phyloP scores from a whole-genome alignment of 129 eudicot genomes.

The Flaveria linearis region DNA sequence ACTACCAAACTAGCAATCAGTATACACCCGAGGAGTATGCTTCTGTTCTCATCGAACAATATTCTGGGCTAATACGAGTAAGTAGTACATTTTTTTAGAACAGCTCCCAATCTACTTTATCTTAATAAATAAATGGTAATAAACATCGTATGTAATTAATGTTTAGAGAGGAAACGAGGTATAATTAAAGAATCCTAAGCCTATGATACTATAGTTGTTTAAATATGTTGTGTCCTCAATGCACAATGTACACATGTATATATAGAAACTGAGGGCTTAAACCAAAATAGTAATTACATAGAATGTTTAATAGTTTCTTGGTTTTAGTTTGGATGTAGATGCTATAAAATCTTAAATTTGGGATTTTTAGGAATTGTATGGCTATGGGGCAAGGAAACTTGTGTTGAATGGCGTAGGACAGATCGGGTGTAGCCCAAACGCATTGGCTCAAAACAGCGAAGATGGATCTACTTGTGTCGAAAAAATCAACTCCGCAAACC shows the following conservation, averaged over 20 bases:
- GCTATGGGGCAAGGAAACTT: slow-evolving; percentile 84
- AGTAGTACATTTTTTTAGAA: neutral
- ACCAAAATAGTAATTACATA: too few species aligned
- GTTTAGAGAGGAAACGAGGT: too few species aligned
- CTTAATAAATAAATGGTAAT: too few species aligned
- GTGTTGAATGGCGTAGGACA: slow-evolving; percentile 81
- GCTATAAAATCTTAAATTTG: neutral
- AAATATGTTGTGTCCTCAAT: too few species aligned
- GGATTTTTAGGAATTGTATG: slow-evolving; percentile 53
- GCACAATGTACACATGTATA: too few species aligned
- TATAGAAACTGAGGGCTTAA: too few species aligned
- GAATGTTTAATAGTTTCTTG: neutral
- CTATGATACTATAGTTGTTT: too few species aligned
- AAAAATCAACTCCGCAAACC: slow-evolving; percentile 63
- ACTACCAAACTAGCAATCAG: slow-evolving; percentile 60
- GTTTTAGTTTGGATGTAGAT: neutral
- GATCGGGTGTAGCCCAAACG: slow-evolving; percentile 96
- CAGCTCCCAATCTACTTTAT: too few species aligned
- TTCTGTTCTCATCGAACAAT: slow-evolving; percentile 65
- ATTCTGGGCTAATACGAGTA: slow-evolving; percentile 61
- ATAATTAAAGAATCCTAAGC: too few species aligned
- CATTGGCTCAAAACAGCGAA: slow-evolving; percentile 69
- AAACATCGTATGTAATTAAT: too few species aligned
- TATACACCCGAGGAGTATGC: slow-evolving; percentile 77
- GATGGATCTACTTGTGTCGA: slow-evolving; percentile 71